Conservation (phyloP, 768 basidiomycete genomes). For the Lactifluus pinguis region DNA sequence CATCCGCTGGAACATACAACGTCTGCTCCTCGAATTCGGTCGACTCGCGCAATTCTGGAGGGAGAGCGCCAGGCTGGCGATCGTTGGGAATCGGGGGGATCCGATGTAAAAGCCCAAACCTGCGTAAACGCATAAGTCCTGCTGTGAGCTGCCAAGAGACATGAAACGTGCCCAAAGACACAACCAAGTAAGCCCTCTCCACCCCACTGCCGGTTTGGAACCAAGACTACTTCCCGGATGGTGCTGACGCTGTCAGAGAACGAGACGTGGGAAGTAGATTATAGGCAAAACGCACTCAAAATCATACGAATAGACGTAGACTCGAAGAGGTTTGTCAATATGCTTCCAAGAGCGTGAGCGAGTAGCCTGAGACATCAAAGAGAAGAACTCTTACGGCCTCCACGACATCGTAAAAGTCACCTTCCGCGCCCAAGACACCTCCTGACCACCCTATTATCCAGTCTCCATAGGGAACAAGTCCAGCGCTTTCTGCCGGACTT, state of each 20-base stretch:
- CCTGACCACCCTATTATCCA: slow-evolving; percentile 90
- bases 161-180: slow-evolving; percentile 73
- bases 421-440: slow-evolving; percentile 81
- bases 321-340: slow-evolving; percentile 84
- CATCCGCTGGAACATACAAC: slow-evolving; percentile 70
- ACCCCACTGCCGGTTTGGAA: slow-evolving; percentile 96
- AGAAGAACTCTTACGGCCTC: slow-evolving; percentile 58
- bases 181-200: slow-evolving; percentile 94
- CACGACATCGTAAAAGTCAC: slow-evolving; percentile 93
- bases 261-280: not conserved
- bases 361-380: not conserved
- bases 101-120: slow-evolving; percentile 87
- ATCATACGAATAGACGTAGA: slow-evolving; percentile 96
- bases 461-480: slow-evolving; percentile 85
- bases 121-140: slow-evolving; percentile 24
- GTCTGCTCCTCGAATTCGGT: slow-evolving; percentile 52
- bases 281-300: slow-evolving; percentile 63
- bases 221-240: slow-evolving; percentile 84
- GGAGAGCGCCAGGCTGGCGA: slow-evolving; percentile 46
- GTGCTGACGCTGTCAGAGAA: slow-evolving; percentile 42
- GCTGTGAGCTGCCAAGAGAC: not conserved
- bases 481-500: slow-evolving; percentile 92
- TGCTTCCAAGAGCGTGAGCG: slow-evolving; percentile 42
- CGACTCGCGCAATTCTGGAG: slow-evolving; percentile 43
- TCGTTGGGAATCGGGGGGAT: slow-evolving; percentile 73